These are phyloP conservation scores for Fomitopsis pulvina DNA, from an alignment of 768 basidiomycete genomes.

Conservation along the genomic window DNA sequence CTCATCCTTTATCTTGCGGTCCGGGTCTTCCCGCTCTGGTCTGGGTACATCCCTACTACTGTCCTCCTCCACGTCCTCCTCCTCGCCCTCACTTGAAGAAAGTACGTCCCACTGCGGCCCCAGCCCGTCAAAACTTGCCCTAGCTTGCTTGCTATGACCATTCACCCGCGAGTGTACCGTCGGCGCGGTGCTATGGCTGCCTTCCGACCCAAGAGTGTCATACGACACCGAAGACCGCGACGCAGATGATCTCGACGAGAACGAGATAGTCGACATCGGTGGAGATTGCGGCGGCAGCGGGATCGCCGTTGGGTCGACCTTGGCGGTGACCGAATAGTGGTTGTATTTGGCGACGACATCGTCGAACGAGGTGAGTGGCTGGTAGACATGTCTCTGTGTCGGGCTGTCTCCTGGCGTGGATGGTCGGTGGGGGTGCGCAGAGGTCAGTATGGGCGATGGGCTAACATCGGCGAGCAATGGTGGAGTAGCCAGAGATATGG, in stretches of 20 bases:
- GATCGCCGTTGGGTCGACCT: conserved; percentile 48
- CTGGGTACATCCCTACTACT: conserved; percentile 7
- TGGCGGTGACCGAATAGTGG: conserved; percentile 21
- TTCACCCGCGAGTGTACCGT: conserved; percentile 39
- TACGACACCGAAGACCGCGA: conserved; percentile 46
- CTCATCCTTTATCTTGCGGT: conserved; percentile 55
- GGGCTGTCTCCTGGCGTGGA: conserved; percentile 16
- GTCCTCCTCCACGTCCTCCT: conserved; percentile 5
- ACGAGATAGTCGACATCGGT: conserved; percentile 61
- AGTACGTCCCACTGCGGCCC: conserved; percentile 9
- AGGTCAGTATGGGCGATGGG: conserved; percentile 12
- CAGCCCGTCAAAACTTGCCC: conserved; percentile 15
- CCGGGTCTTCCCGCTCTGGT: conserved; percentile 23
- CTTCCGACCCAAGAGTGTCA: conserved; percentile 30
- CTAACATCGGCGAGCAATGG: conserved; percentile 14
- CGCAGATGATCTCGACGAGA: conserved; percentile 70
- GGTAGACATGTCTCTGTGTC: conserved; percentile 14
- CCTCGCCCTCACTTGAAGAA: conserved; percentile 7
- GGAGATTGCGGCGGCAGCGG: conserved; percentile 69
- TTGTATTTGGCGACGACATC: conserved; percentile 21
- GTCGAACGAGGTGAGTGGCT: conserved; percentile 14
- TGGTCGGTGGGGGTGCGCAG: conserved; percentile 15
- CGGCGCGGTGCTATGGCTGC: conserved; percentile 30
- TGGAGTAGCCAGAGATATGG: conserved; percentile 20
- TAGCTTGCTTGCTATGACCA: conserved; percentile 12